Base-by-base conservation (phyloP, 139 green algal genomes). In the Tetraselmis chui region DNA sequence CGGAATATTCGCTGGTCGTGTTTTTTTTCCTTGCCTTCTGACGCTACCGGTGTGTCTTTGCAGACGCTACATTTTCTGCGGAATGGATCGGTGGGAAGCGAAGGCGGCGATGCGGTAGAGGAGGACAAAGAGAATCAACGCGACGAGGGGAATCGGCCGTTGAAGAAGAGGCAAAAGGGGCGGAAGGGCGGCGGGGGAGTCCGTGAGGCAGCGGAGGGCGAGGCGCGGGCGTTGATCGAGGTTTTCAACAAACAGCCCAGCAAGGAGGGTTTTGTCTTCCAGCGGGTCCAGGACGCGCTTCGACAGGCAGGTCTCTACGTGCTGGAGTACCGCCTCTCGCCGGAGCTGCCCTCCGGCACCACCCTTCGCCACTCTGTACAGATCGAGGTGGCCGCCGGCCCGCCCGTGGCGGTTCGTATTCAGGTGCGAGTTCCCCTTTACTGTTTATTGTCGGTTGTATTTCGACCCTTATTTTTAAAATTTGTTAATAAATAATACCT, bases 211-310 rank as follows among this genome's bases (percentile, higher is more conserved):
- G 27, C 32, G 78, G 30, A 28, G 78, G 28, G 30, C 78, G n/a
- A n/a, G 30, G 78, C 75, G n/a, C n/a, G n/a, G 78, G 32, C 30
- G 25, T 2, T 76, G 78, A 25, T 75, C n/a, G 31, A 31, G 2
- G 11, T 79, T 29, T 31, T 79, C 29, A 79, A 79, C 29, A 59
- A 59, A 24, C 76, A 79, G 0, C 87, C 89, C 24, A 81, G 80
- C 1, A 82, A 90, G 32, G 91, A 93, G 1, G 30, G 31, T 24
- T 95, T 89, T 79, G 25, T 83, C 24, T 95, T 95, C 80, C 79
- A 79, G 5, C 75, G 79, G 22, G 82, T 95, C 45, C 29, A n/a
- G 11, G 83, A 89, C 59, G 81, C 82, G 31, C 76, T 92, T 28
- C 81, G 75, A 1, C 76, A 59, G 1, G 59, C 83, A 0, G 91